These are phyloP conservation scores for Suillus fuscotomentosus DNA, from an alignment of 768 basidiomycete genomes.

Conservation along the genomic window DNA sequence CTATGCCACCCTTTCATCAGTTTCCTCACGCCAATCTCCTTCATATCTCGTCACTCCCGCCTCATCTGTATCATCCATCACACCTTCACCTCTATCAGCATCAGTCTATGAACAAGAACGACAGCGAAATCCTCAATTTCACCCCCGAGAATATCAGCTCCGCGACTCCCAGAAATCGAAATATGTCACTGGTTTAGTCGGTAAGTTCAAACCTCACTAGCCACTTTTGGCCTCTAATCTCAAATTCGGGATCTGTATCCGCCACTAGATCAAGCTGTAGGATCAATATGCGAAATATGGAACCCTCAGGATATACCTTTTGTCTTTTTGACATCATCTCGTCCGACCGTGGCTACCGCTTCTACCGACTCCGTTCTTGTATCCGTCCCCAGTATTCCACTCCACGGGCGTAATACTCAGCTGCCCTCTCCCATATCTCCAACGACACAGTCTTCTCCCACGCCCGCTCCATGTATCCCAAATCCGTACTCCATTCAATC, in stretches of 20 bases:
- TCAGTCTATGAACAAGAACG: constrained; percentile 36
- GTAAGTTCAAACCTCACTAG: constrained; percentile 41
- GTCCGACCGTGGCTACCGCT: constrained; percentile 20
- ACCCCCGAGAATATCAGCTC: constrained; percentile 33
- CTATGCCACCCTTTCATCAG: constrained; percentile 40
- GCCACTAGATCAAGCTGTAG: constrained; percentile 71
- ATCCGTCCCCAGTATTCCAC: constrained; percentile 1
- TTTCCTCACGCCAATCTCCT: constrained; percentile 35
- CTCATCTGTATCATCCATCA: constrained; percentile 49
- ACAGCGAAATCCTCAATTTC: constrained; percentile 30
- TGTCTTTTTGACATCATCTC: constrained; percentile 46
- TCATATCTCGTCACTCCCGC: constrained; percentile 59
- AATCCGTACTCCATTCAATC: constrained; percentile 24
- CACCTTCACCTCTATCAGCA: constrained; percentile 37
- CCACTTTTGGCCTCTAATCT: constrained; percentile 12
- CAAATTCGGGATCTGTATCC: constrained; percentile 11
- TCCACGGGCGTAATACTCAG: constrained; percentile 36
- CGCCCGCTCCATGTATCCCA: constrained; percentile 27
- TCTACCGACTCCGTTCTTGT: constrained; percentile 5
- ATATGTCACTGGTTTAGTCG: constrained; percentile 67
- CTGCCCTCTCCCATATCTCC: constrained; percentile 57
- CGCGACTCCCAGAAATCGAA: constrained; percentile 56
- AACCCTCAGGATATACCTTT: constrained; percentile 69
- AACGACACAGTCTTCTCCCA: constrained; percentile 36
- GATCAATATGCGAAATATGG: constrained; percentile 79